Base-by-base conservation (phyloP, 345 rosid genomes). In the Brassica incana region DNA sequence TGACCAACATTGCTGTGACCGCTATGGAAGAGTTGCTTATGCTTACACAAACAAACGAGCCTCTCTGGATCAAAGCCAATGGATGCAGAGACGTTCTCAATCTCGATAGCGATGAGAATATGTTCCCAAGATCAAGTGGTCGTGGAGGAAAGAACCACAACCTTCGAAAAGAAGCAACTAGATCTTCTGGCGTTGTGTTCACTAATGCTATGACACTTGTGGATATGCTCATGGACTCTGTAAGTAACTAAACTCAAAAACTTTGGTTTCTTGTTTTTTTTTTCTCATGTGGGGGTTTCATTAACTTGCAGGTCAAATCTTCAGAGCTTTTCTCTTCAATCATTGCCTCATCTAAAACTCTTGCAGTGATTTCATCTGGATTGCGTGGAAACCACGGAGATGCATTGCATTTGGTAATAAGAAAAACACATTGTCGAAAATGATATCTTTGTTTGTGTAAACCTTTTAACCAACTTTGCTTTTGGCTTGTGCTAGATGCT, bases 141-240 rank as follows among this genome's bases (percentile, higher is more conserved):
- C 91, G 85, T 73, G 69, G 58, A 70, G 73, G 64, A 74, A 91
- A 91, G 81, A 87, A 86, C 65, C 88, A 85, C 12, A 88, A 90
- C 78, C 36, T 88, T 79, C 83, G 89, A 9, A 77, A 82, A 23
- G 99, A 95, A 83, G 92, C 97, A 10, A 88, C 99, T 20, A 86
- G 98, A 83, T 92, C 88, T 63, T 89, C 92, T 9, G 91, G 92
- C 6, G 90, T 90, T 80, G 96, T 95, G 38, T 88, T 89, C 76
- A 88, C 87, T 90, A 88, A 90, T 80, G 88, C 90, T 10, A 71
- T 86, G 61, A 88, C 93, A 5, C 83, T 95, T 83, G 94, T 93
- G 11, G 91, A 91, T 84, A 90, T 95, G 93, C 88, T 93, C 82
- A 88, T 90, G 94, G 97, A 95, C 74, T 74, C 90, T 15, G 99